These are phyloP conservation scores for Trichoderma koningiopsis DNA, from an alignment of 2,329 filamentous ascomycete genomes.

Conservation along the genomic window DNA sequence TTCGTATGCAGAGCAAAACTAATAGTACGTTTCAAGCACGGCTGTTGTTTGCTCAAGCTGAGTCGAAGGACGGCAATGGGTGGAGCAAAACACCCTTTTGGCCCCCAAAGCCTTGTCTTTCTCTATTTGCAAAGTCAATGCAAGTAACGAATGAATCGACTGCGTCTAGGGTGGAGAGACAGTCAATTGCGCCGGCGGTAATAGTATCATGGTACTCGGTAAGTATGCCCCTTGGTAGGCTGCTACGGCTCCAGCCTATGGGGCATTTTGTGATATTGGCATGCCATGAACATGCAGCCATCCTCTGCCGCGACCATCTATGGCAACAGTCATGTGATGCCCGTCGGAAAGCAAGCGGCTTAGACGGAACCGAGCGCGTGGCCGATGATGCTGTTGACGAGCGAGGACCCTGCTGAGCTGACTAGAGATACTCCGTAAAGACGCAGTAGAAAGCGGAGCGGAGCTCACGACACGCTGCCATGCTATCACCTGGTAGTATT, in stretches of 20 bases:
- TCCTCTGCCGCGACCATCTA: background rate
- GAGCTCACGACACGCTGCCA: background rate
- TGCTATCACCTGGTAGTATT: background rate
- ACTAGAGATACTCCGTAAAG: background rate
- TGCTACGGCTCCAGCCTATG: background rate
- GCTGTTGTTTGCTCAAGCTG: constrained; percentile 18
- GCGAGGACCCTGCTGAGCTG: background rate
- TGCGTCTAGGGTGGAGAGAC: background rate
- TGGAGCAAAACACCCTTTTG: constrained; percentile 9
- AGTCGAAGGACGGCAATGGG: background rate
- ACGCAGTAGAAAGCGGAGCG: background rate
- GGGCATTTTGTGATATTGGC: background rate
- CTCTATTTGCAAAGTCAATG: background rate
- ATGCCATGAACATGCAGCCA: background rate
- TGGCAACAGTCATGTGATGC: background rate
- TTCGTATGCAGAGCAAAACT: background rate
- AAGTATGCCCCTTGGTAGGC: background rate
- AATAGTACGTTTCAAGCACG: background rate
- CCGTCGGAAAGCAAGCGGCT: background rate
- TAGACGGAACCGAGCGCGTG: background rate
- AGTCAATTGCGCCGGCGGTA: background rate
- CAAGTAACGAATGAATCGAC: background rate
- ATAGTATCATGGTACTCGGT: background rate
- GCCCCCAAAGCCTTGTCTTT: constrained; percentile 13
- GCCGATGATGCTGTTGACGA: background rate